A percentile compares a stretch with the other conserved stretches of the same genome.
Conservation (phyloP, 345 rosid genomes). For the Lenwebbia sp. region DNA sequence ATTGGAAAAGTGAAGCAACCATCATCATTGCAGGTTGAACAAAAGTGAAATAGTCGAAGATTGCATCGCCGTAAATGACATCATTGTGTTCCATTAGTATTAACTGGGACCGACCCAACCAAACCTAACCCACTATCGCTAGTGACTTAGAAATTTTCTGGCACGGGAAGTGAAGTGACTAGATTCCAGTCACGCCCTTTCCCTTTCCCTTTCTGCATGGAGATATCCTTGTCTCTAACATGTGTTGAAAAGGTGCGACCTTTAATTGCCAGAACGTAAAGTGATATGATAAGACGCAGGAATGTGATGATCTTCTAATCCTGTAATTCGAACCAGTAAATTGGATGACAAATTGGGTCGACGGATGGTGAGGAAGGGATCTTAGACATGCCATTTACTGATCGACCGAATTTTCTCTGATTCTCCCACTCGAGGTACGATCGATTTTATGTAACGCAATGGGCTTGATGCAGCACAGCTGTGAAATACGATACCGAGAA, state of each 20-base stretch:
- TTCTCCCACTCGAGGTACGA: neutral
- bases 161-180: neutral
- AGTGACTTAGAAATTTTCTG: neutral
- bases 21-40: neutral
- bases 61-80: neutral
- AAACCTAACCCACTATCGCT: neutral
- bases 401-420: neutral
- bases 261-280: neutral
- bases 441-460: neutral
- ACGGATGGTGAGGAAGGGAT: neutral
- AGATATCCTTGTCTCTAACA: neutral
- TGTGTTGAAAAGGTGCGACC: neutral
- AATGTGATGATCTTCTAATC: neutral
- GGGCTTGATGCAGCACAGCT: neutral
- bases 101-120: neutral
- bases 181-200: neutral
- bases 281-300: neutral
- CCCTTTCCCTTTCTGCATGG: neutral
- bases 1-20: neutral
- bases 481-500: neutral
- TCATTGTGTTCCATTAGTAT: neutral
- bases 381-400: neutral
- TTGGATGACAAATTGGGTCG: neutral
- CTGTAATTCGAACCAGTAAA: neutral
- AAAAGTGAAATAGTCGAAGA: neutral